phyloP scores from a whole-genome alignment of 2,329 filamentous ascomycete genomes.

The Amesomyces nigricolor region DNA sequence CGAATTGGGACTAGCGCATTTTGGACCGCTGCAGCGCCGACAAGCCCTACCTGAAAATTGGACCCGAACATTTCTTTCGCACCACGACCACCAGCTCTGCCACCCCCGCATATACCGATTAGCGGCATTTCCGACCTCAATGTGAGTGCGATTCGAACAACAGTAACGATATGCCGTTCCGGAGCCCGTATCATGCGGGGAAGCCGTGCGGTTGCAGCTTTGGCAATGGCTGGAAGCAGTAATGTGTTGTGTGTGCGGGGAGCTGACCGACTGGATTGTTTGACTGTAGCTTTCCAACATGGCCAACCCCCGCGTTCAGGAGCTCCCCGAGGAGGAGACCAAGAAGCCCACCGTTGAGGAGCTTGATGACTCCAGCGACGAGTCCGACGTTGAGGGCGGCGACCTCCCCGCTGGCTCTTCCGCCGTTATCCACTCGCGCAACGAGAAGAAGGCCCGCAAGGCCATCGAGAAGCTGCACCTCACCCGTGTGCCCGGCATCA shows the following conservation, averaged over 20 bases:
- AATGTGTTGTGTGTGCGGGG: constrained; percentile 21
- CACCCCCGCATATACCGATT: constrained; percentile 25
- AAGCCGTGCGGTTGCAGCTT: constrained; percentile 4
- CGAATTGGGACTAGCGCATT: constrained; percentile 20
- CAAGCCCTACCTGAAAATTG: constrained; percentile 28
- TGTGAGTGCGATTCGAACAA: constrained; percentile 21
- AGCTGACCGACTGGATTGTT: constrained; percentile 23
- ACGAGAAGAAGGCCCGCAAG: constrained; percentile 99
- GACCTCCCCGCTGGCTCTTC: constrained; percentile 75
- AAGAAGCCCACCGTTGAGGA: constrained; percentile 76
- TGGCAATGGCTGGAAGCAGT: constrained; percentile 8
- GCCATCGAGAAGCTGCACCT: constrained; percentile 97
- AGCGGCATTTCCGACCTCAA: constrained; percentile 25
- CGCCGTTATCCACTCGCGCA: constrained; percentile 92
- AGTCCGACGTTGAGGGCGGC: constrained; percentile 71
- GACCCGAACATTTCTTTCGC: constrained; percentile 27
- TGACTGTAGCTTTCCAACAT: constrained; percentile 52
- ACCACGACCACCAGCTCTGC: constrained; percentile 23
- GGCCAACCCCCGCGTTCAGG: constrained; percentile 97
- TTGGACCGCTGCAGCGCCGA: constrained; percentile 7
- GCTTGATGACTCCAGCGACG: constrained; percentile 64
- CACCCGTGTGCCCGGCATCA: constrained; percentile 94
- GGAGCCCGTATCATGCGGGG: not conserved
- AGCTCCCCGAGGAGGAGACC: constrained; percentile 86
- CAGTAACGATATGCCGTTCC: not conserved